phyloP scores from a whole-genome alignment of 306 rosid species.

The Argentina anserina region DNA sequence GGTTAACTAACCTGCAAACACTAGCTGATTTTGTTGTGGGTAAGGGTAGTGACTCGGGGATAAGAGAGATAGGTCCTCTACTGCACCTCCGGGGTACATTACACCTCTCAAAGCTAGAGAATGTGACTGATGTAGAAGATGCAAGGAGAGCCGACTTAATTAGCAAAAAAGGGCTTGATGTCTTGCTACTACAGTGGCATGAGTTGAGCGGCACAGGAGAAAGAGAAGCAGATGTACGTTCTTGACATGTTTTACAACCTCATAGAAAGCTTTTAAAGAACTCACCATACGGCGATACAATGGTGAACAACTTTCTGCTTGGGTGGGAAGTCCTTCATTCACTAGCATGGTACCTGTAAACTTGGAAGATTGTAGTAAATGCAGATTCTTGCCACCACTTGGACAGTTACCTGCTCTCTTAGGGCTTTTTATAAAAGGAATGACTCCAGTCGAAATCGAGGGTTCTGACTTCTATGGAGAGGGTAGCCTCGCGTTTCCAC shows the following conservation, averaged over 20 bases:
- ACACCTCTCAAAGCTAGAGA: conserved; percentile 11
- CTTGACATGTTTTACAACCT: conserved; percentile 16
- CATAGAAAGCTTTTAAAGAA: conserved; percentile 12
- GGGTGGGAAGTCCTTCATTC: conserved; percentile 12
- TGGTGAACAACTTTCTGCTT: conserved; percentile 8
- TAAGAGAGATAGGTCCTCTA: conserved; percentile 7
- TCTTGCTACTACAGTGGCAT: conserved; percentile 16
- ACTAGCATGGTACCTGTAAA: neutral
- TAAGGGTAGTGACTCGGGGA: neutral
- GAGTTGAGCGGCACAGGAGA: neutral
- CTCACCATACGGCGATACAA: neutral
- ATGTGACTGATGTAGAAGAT: conserved; percentile 6
- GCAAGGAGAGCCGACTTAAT: conserved; percentile 5
- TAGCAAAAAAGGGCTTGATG: neutral
- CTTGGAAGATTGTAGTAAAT: neutral
- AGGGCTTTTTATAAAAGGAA: neutral
- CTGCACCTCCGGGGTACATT: conserved; percentile 1
- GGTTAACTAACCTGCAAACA: conserved; percentile 11
- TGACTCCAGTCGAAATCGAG: neutral
- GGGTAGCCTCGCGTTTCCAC: neutral
- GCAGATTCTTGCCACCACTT: neutral
- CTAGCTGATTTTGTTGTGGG: conserved; percentile 6
- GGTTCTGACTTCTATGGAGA: conserved; percentile 12
- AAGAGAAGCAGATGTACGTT: neutral
- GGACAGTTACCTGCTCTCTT: conserved; percentile 16